These are phyloP conservation scores for Beta corolliflora DNA, from an alignment of 179 eudicot species.

Conservation along the genomic window DNA sequence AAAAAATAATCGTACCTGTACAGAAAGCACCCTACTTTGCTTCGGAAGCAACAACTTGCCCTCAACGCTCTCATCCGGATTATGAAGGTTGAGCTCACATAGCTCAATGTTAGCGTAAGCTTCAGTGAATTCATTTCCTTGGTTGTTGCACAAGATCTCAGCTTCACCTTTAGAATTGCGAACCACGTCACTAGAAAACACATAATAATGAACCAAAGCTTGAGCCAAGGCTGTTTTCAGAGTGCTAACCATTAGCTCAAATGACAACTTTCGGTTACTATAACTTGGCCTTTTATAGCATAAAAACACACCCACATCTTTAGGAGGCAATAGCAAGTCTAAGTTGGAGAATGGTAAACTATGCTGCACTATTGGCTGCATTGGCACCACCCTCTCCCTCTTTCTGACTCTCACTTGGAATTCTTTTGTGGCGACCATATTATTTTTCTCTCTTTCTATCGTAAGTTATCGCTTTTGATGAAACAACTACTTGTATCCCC, in stretches of 20 bases:
- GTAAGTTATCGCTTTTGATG: too few relatives aligned
- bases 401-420: neutral
- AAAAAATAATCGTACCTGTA: neutral
- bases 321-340: neutral
- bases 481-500: too few relatives aligned
- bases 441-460: too few relatives aligned
- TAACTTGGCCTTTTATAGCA: too few relatives aligned
- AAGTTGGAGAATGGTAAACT: neutral
- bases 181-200: neutral
- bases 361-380: neutral
- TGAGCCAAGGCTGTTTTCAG: neutral
- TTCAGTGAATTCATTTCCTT: neutral
- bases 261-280: neutral
- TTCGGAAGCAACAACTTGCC: neutral
- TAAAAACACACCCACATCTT: neutral
- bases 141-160: neutral
- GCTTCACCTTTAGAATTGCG: neutral
- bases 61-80: neutral
- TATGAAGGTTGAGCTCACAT: neutral
- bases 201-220: neutral
- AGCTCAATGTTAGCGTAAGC: neutral
- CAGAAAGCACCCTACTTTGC: neutral
- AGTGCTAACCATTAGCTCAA: neutral
- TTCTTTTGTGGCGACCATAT: neutral
- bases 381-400: neutral